Evolutionary conservation across 108 stramenopile genomes (phyloP).

Genomic region (Cyclotella sp.): DNA sequence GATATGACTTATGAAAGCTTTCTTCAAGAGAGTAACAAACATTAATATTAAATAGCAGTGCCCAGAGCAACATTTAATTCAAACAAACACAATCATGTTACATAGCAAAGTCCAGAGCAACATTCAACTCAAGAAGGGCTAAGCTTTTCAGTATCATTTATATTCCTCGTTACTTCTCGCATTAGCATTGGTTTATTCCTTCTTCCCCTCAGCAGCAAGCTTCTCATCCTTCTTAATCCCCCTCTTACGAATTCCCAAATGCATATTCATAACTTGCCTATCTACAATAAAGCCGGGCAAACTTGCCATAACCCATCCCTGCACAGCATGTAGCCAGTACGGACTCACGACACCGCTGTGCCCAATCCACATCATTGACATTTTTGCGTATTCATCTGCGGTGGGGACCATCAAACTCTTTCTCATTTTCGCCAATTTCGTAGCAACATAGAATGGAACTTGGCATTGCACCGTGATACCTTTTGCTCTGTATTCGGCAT

Average conservation of each 20-base stretch:
- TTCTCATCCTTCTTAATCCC: conserved; percentile 92
- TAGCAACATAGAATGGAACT: conserved; percentile 96
- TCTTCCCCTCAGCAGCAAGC: conserved; percentile 58
- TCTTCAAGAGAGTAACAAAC: too few relatives aligned
- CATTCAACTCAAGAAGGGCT: background rate
- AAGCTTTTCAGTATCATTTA: background rate
- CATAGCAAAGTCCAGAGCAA: too few relatives aligned
- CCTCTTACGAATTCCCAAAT: conserved; percentile 88
- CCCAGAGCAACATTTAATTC: background rate
- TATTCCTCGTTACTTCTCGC: background rate
- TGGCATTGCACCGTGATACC: conserved; percentile 97
- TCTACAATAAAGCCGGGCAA: conserved; percentile 78
- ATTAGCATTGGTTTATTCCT: conserved; percentile 19
- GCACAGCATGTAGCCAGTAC: conserved; percentile 93
- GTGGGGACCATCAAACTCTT: conserved; percentile 90
- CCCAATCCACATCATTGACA: conserved; percentile 89
- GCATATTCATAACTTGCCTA: conserved; percentile 84
- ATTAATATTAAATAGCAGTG: too few relatives aligned
- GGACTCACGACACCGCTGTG: conserved; percentile 82
- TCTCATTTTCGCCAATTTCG: conserved; percentile 97
- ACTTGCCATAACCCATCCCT: conserved; percentile 84
- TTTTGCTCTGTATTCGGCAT: conserved; percentile 88
- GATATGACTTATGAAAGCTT: too few relatives aligned
- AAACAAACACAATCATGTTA: too few relatives aligned
- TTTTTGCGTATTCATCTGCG: conserved; percentile 80